phyloP scores from a whole-genome alignment of 208 protist species.

The Acanthamoeba healyi region DNA sequence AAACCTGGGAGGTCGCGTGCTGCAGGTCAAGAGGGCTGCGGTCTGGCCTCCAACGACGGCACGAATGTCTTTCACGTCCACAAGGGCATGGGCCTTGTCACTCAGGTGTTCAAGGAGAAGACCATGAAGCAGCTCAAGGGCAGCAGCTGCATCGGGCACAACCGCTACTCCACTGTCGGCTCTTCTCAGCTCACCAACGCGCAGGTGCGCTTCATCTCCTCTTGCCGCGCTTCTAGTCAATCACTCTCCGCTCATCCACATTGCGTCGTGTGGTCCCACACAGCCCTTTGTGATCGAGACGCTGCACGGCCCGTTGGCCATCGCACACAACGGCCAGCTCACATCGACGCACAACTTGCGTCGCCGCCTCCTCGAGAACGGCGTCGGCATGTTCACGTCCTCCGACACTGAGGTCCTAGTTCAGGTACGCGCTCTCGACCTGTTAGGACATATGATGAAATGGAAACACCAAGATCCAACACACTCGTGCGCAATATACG shows the following conservation, averaged over 20 bases:
- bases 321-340: slow-evolving; percentile 80
- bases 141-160: slow-evolving; percentile 79
- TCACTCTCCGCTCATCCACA: background rate
- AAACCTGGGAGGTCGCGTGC: no score
- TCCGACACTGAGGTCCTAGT: slow-evolving; percentile 80
- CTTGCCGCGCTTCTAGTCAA: background rate
- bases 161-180: slow-evolving; percentile 82
- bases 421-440: slow-evolving; percentile 54
- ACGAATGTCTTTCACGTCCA: slow-evolving; percentile 75
- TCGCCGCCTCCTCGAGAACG: slow-evolving; percentile 76
- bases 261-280: background rate
- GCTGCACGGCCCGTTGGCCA: slow-evolving; percentile 77
- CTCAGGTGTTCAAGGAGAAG: slow-evolving; percentile 81
- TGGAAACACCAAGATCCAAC: no score
- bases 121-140: slow-evolving; percentile 79
- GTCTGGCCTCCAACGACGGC: slow-evolving; percentile 79
- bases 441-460: no score
- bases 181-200: slow-evolving; percentile 77
- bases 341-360: slow-evolving; percentile 50
- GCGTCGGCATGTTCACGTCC: slow-evolving; percentile 78
- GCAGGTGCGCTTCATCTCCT: background rate
- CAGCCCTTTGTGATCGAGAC: slow-evolving; percentile 83
- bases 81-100: slow-evolving; percentile 84
- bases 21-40: slow-evolving; percentile 82
- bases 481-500: background rate